Percentiles rank a stretch among this genome's conserved stretches.
These are phyloP conservation scores for Polyplosphaeria fusca DNA, from an alignment of 495 filamentous ascomycete species.

Conservation along the genomic window DNA sequence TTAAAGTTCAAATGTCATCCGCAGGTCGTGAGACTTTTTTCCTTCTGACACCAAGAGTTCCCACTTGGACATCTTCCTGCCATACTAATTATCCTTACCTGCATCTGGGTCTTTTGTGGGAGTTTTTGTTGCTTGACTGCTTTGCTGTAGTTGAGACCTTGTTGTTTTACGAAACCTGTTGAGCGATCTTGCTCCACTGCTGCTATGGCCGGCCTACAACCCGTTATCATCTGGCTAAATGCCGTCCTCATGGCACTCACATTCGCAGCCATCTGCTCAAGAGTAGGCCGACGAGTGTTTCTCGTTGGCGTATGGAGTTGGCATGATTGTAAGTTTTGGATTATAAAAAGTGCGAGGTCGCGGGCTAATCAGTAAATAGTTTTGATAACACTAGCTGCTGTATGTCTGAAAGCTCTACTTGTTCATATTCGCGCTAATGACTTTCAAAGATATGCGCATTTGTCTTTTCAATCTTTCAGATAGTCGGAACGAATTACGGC, in stretches of 20 bases:
- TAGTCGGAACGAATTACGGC: constrained; percentile 3
- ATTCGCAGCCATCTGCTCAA: constrained; percentile 9
- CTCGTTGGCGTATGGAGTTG: constrained; percentile 16
- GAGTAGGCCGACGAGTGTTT: constrained; percentile 16
- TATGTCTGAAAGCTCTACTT: constrained; percentile 2
- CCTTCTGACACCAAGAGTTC: no score
- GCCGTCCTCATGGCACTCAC: constrained; percentile 19
- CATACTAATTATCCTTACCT: no score
- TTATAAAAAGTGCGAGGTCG: no score
- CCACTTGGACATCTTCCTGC: no score
- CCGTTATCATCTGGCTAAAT: constrained; percentile 25
- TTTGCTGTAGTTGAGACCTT: no score
- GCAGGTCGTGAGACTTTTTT: no score
- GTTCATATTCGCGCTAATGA: background rate
- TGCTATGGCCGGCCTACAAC: constrained; percentile 7
- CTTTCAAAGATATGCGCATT: constrained; percentile 10
- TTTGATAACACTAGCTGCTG: constrained; percentile 18
- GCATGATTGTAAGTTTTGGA: constrained; percentile 24
- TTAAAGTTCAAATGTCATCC: no score
- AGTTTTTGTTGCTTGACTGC: no score
- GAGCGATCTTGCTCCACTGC: no score
- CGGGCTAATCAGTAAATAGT: constrained; percentile 3
- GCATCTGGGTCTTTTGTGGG: no score
- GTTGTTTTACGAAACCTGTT: no score
- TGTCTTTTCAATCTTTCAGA: constrained; percentile 22